Evolutionary conservation across 1,139 yeast genomes (phyloP), one percentile per base, ranked within the genome.

Genomic region (Candida sp.): DNA sequence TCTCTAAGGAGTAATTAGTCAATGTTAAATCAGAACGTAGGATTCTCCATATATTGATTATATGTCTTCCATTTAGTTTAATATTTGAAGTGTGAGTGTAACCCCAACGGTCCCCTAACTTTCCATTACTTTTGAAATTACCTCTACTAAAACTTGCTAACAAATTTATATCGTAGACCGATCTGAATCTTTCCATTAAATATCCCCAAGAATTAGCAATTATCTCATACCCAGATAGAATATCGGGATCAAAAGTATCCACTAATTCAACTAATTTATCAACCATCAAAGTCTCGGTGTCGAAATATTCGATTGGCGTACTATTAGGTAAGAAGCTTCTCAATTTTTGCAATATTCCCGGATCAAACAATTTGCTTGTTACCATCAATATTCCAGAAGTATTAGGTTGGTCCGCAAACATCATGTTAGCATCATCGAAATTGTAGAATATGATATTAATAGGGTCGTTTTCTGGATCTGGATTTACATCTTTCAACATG

Each of bases 151-250:
- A 52, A 45, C 54, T 59, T 11, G 57, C 66, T 51, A 71, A 63
- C n/a, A 89, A 55, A 52, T 87, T 85, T 21, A 75, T 63, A 3
- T 77, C 79, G 52, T 71, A 72, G 1, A 60, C 63, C 0, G 49
- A 53, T 23, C 70, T 58, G 45, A 81, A 78, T 35, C 99, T 63
- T 46, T 87, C 95, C 34, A 87, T 73, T 0, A 91, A 45, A 55
- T 87, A 93, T 0, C 99, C 98, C 97, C 98, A 91, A 0, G 97
- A 88, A 1, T 77, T 56, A 1, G 84, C 68, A 54, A 89, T 87
- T 7, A 89, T 75, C 56, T 93, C 99, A 59, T 78, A 93, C 0
- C 98, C 98, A 0, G 89, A 75, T 5, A 95, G 58, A 34, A 93
- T 80, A 59, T 93, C 99, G 0, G 99, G 98, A 56, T 93, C 98